Percentiles rank a stretch among this genome's conserved stretches.
Conservation (phyloP, 139 green algal species). For the Picochlorum sp. region DNA sequence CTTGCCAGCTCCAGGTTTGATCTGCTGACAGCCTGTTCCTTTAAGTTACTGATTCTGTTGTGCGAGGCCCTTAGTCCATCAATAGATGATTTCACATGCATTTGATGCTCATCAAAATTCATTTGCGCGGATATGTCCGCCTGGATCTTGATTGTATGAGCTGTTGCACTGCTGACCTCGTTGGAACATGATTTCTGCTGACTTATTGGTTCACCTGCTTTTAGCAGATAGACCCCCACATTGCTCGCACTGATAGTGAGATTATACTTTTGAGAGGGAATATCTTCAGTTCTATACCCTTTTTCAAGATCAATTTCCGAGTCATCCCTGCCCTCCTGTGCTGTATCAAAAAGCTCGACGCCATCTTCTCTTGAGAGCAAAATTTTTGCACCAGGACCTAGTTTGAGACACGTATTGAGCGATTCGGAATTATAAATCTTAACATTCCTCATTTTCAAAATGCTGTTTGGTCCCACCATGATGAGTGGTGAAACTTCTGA, state of each 20-base stretch:
- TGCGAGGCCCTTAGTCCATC: neutral
- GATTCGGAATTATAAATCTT: constrained; percentile 55
- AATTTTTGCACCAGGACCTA: constrained; percentile 48
- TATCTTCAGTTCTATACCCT: too few relatives aligned
- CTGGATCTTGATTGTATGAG: neutral
- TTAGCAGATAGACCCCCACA: too few relatives aligned
- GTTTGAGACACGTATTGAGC: constrained; percentile 54
- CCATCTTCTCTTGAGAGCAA: constrained; percentile 10
- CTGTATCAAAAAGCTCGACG: constrained; percentile 16
- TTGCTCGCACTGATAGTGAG: too few relatives aligned
- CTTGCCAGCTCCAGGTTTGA: neutral
- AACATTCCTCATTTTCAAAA: constrained; percentile 72
- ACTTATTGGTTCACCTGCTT: too few relatives aligned
- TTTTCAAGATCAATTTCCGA: neutral
- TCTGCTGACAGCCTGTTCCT: neutral
- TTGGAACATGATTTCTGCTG: too few relatives aligned
- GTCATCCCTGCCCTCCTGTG: neutral
- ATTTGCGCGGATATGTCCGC: neutral
- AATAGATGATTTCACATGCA: neutral
- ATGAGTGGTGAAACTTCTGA: constrained; percentile 71
- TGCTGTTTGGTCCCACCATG: constrained; percentile 59
- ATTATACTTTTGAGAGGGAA: too few relatives aligned
- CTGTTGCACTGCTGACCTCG: too few relatives aligned
- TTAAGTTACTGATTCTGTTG: neutral
- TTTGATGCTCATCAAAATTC: too few relatives aligned